These are phyloP conservation scores for Cladophialophora psammophila DNA, from an alignment of 2,329 filamentous ascomycete genomes.

Conservation along the genomic window DNA sequence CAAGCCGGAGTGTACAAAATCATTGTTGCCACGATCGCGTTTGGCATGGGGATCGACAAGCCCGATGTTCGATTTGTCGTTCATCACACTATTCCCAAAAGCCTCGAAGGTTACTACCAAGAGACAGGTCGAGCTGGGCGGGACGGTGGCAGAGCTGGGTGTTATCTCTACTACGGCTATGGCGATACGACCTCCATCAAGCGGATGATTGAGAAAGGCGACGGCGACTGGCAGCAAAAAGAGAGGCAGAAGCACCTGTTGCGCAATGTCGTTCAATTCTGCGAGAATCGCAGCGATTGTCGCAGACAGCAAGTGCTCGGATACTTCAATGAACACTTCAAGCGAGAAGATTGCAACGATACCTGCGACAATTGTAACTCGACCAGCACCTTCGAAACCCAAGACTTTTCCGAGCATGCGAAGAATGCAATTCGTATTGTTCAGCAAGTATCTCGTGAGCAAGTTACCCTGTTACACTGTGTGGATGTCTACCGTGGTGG, in stretches of 20 bases:
- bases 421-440: conserved; percentile 74
- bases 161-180: conserved; percentile 88
- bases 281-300: conserved; percentile 87
- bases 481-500: conserved; percentile 83
- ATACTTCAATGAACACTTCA: conserved; percentile 93
- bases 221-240: conserved; percentile 79
- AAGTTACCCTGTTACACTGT: conserved; percentile 78
- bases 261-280: conserved; percentile 82
- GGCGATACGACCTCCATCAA: conserved; percentile 75
- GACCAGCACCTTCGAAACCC: conserved; percentile 71
- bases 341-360: conserved; percentile 71
- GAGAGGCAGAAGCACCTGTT: conserved; percentile 85
- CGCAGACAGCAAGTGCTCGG: conserved; percentile 84
- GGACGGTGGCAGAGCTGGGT: conserved; percentile 85
- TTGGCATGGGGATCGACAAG: conserved; percentile 99
- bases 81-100: conserved; percentile 91
- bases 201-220: conserved; percentile 82
- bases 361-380: conserved; percentile 91
- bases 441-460: conserved; percentile 60
- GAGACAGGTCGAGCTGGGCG: conserved; percentile 94
- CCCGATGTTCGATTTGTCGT: conserved; percentile 95
- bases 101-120: conserved; percentile 96
- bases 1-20: conserved; percentile 81
- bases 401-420: conserved; percentile 80
- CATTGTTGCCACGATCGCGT: conserved; percentile 97